Percentiles rank a stretch among this genome's conserved stretches.
Conservation (phyloP, 805 yeast species). For the Zygoascus tannicola region DNA sequence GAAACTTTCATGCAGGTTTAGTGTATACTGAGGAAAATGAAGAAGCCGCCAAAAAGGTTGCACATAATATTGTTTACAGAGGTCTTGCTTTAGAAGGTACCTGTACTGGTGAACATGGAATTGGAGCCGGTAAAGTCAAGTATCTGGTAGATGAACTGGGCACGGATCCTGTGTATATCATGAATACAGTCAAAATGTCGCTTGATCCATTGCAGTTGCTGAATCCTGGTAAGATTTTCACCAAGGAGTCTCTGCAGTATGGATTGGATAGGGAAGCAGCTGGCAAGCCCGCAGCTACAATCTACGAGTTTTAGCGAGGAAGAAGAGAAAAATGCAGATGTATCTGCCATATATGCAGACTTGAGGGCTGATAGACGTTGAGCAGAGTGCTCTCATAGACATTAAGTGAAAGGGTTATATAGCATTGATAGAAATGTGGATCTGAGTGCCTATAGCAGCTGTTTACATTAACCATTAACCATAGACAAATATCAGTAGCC, state of each 20-base stretch:
- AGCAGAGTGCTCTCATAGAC: background rate
- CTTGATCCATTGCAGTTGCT: slow-evolving; percentile 64
- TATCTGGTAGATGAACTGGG: slow-evolving; percentile 58
- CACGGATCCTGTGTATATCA: slow-evolving; percentile 51
- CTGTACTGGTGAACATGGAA: slow-evolving; percentile 81
- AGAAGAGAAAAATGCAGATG: too few species aligned
- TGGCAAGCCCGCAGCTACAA: background rate
- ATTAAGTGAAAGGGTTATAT: too few species aligned
- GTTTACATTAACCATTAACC: too few species aligned
- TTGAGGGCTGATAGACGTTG: background rate
- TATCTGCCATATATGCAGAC: too few species aligned
- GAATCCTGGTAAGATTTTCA: slow-evolving; percentile 71
- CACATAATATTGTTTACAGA: slow-evolving; percentile 51
- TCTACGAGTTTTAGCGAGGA: background rate
- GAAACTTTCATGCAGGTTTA: slow-evolving; percentile 65
- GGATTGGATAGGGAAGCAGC: slow-evolving; percentile 4
- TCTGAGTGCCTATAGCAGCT: too few species aligned
- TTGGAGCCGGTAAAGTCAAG: slow-evolving; percentile 64
- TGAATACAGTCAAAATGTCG: slow-evolving; percentile 66
- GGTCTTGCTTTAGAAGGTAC: slow-evolving; percentile 73
- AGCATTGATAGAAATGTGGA: too few species aligned
- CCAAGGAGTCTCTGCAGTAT: slow-evolving; percentile 16
- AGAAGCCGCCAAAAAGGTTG: slow-evolving; percentile 39
- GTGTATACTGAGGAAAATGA: slow-evolving; percentile 30
- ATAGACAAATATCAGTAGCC: too few species aligned